phyloP scores from a whole-genome alignment of 2,329 filamentous ascomycete species.

The Chaetomium sp. region DNA sequence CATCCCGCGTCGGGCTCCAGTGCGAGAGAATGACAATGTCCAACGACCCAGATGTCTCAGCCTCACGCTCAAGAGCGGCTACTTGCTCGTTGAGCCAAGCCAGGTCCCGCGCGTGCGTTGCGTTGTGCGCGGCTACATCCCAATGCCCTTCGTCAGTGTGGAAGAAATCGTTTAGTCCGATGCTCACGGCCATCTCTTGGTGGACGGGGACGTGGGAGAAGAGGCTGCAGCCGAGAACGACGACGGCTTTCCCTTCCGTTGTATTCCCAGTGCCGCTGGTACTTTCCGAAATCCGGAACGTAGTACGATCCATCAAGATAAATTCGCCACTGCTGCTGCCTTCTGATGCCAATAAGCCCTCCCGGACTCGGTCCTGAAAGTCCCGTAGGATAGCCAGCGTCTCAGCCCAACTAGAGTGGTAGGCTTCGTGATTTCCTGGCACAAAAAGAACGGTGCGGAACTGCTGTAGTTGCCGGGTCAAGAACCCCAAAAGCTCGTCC shows the following conservation, averaged over 20 bases:
- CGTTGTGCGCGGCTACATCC: constrained; percentile 22
- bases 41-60: not conserved
- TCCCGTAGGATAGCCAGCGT: constrained; percentile 26
- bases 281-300: no score
- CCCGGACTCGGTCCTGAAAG: constrained; percentile 27
- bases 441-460: constrained; percentile 48
- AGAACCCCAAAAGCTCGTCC: constrained; percentile 39
- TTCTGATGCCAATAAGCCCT: not conserved
- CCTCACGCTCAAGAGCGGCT: not conserved
- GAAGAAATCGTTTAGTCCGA: constrained; percentile 39
- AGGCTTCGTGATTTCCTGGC: constrained; percentile 52
- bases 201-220: constrained; percentile 32
- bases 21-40: constrained; percentile 22
- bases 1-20: constrained; percentile 21
- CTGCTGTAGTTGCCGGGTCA: constrained; percentile 39
- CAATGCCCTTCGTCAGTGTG: constrained; percentile 26
- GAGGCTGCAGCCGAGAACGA: constrained; percentile 38
- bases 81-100: constrained; percentile 25
- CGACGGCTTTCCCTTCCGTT: constrained; percentile 18
- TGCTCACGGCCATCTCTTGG: constrained; percentile 28
- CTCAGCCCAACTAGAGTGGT: constrained; percentile 34
- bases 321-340: constrained; percentile 30
- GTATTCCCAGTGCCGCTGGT: constrained; percentile 21
- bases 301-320: constrained; percentile 33
- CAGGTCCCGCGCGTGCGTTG: constrained; percentile 21